Base-by-base conservation (phyloP, 768 basidiomycete species). In the Mycena galopus region DNA sequence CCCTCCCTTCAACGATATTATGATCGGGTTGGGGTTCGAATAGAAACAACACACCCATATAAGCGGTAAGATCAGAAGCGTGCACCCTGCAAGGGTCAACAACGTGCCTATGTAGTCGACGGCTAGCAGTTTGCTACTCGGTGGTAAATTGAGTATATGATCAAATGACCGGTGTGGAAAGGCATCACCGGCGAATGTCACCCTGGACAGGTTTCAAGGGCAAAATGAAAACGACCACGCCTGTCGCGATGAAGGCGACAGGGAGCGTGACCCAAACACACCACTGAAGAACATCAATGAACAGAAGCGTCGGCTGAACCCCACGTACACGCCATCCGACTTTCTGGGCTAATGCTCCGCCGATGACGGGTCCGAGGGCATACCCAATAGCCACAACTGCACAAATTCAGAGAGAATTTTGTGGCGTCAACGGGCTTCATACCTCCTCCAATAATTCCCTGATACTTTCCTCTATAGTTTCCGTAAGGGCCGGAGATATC, bases 201-300 rank as follows among this genome's bases (percentile, higher is more conserved):
- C 93, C 94, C 16, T 86, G 82, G 9, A 94, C 92, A 3, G 88
- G 85, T 69, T 92, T 91, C n/a, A 94, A 82, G 0, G 94, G 94
- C 0, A 95, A 84, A 12, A 92, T 80, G 70, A 92, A 88, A 21
- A 87, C 75, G 4, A 94, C 89, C 19, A 91, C 87, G 23, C 85
- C 79, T 27, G 91, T 86, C 0, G 91, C 86, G 44, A 82, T 76
- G 16, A 87, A 79, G 0, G 91, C 89, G 3, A 92, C 76, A 0
- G 93, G 93, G 1, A 94, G 83, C 27, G 88, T 91, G 57, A 94
- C 85, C 90, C 92, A 93, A 79, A 93, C 93, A 77, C 92, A 93
- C 92, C 93, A 93, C 89, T 91, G 57, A 2, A 27, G 23, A 17
- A 9, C 4, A 19, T 60, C 61, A 16, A 35, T 44, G 0, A 53